Evolutionary conservation across 495 filamentous ascomycete genomes (phyloP).

Genomic region (Neurospora sp.): DNA sequence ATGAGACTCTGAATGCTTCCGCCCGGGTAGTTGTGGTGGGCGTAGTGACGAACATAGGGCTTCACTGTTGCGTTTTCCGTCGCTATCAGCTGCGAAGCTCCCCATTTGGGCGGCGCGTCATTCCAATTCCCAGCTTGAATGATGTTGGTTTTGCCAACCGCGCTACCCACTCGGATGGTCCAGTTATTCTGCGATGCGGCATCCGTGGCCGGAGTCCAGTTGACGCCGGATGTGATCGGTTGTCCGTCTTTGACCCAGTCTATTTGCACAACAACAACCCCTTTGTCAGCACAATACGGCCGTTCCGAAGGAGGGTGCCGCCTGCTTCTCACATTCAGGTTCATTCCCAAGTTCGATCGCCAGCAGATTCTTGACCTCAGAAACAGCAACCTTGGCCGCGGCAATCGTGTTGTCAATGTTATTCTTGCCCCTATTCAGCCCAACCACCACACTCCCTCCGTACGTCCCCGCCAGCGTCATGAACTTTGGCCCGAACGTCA

Average conservation of each 20-base stretch:
- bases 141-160: conserved; percentile 31
- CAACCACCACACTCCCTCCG: conserved; percentile 42
- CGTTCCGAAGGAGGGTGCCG: not conserved
- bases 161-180: conserved; percentile 41
- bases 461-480: conserved; percentile 43
- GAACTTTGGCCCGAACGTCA: conserved; percentile 49
- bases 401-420: conserved; percentile 45
- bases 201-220: conserved; percentile 45
- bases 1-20: conserved; percentile 40
- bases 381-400: conserved; percentile 39
- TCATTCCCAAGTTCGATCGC: conserved; percentile 54
- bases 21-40: conserved; percentile 52
- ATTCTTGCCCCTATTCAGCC: conserved; percentile 48
- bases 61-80: conserved; percentile 37
- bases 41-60: conserved; percentile 43
- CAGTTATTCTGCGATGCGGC: conserved; percentile 45
- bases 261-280: conserved; percentile 2
- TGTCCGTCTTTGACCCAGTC: conserved; percentile 34
- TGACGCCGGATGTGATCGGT: conserved; percentile 38
- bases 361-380: conserved; percentile 38
- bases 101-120: conserved; percentile 39
- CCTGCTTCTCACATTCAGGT: conserved; percentile 43
- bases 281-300: not conserved
- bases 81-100: conserved; percentile 38
- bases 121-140: conserved; percentile 53